Evolutionary conservation across 306 rosid genomes (phyloP), one percentile per base, ranked within the genome.

Genomic region (Chamaecrista fasciculata): DNA sequence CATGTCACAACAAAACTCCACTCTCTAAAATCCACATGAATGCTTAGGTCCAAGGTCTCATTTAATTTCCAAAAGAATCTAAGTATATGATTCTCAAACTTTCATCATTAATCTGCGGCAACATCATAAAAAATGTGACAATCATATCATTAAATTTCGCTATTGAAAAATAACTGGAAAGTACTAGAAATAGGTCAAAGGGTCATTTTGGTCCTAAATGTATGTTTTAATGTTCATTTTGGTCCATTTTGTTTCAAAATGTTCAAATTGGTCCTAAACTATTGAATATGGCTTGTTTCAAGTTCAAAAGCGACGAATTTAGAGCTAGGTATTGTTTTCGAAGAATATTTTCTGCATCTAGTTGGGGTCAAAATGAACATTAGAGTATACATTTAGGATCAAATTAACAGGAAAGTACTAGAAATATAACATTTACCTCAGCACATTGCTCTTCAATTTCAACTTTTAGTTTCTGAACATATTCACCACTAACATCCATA

Each of bases 361-460:
- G n/a, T n/a, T n/a, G n/a, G n/a, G n/a, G n/a, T n/a, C n/a, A n/a
- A n/a, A n/a, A n/a, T n/a, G n/a, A n/a, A n/a, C n/a, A n/a, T n/a
- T n/a, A n/a, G n/a, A n/a, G n/a, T n/a, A n/a, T n/a, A n/a, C n/a
- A n/a, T n/a, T n/a, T n/a, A n/a, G n/a, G n/a, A n/a, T n/a, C n/a
- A n/a, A n/a, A n/a, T n/a, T n/a, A n/a, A 40, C 14, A 40, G 60
- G 6, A 48, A 66, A 25, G 67, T 20, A 64, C 29, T 21, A 23
- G 62, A 79, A 62, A 55, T 25, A 82, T 28, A 46, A 42, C 58
- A 76, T 79, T 80, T 69, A 94, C 96, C 97, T 88, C 97, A 14
- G 88, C 80, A 77, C 91, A 88, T 52, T 87, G 97, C 83, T 94
- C 99, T 78, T 94, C 99, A 37, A 91, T 88, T 78, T 85, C 96